Conservation (phyloP, 148 eudicot genomes). For the Amaranthus palmeri region DNA sequence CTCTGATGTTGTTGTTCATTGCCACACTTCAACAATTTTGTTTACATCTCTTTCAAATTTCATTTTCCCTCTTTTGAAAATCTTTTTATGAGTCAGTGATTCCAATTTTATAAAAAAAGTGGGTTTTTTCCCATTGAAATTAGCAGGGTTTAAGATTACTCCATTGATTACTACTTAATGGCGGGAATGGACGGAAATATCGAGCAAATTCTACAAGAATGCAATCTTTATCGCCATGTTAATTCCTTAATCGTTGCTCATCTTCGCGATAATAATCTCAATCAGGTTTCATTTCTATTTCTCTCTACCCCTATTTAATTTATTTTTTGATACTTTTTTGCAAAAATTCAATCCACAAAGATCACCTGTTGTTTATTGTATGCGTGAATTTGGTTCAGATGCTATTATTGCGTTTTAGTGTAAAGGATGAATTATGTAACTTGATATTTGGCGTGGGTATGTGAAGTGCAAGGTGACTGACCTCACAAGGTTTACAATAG, state of each 20-base stretch:
- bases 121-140: not conserved
- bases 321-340: not conserved
- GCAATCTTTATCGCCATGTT: constrained; percentile 61
- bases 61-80: not conserved
- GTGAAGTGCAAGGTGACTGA: no score
- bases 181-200: constrained; percentile 42
- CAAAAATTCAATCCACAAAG: not conserved
- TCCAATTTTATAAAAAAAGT: not conserved
- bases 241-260: constrained; percentile 70
- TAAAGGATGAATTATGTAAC: no score
- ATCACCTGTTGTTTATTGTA: constrained; percentile 1
- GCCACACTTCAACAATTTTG: not conserved
- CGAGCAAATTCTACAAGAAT: constrained; percentile 69
- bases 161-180: not conserved
- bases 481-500: no score
- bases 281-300: constrained; percentile 37
- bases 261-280: constrained; percentile 72
- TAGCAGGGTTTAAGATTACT: not conserved
- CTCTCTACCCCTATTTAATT: not conserved
- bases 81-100: not conserved
- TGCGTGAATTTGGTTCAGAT: not conserved
- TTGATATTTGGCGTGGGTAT: no score
- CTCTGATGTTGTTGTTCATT: no score
- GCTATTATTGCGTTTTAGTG: not conserved
- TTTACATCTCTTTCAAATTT: not conserved